Conservation (phyloP, 2,329 filamentous ascomycete genomes). For the Aspergillus vadensis region DNA sequence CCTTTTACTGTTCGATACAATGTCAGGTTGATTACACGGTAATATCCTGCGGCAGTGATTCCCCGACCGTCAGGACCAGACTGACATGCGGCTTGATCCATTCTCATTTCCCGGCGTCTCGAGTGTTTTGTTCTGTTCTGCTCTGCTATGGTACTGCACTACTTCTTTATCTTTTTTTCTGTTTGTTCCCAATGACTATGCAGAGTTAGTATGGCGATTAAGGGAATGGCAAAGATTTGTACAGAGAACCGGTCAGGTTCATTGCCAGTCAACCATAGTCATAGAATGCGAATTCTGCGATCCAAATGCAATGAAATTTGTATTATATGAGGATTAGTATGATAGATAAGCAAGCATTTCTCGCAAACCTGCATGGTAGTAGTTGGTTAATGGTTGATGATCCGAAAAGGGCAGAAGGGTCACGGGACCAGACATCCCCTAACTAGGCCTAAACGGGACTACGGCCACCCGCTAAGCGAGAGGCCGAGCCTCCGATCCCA, state of each 20-base stretch:
- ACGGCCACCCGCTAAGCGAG: slow-evolving; percentile 38
- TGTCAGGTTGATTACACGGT: slow-evolving; percentile 16
- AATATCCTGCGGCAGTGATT: slow-evolving; percentile 2
- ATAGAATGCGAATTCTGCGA: not conserved
- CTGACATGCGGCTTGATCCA: slow-evolving; percentile 9
- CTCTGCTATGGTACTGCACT: not conserved
- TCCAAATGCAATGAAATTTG: too few species aligned
- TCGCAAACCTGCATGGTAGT: too few species aligned
- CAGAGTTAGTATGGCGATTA: not conserved
- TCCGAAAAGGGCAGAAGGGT: slow-evolving; percentile 26
- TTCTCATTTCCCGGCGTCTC: slow-evolving; percentile 14
- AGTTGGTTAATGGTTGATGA: not conserved
- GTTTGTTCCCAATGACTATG: slow-evolving; percentile 14
- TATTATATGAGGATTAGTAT: not conserved
- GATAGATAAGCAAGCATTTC: too few species aligned
- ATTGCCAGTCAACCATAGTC: not conserved
- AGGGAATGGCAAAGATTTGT: not conserved
- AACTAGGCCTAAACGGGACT: slow-evolving; percentile 29
- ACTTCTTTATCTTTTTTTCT: not conserved
- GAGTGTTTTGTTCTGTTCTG: slow-evolving; percentile 2
- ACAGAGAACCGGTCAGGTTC: not conserved
- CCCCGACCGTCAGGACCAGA: not conserved
- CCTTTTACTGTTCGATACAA: slow-evolving; percentile 14
- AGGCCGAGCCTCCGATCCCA: slow-evolving; percentile 31
- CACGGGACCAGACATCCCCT: slow-evolving; percentile 34